Percentiles rank a stretch among this genome's conserved stretches.
Evolutionary conservation across 306 rosid species (phyloP).

Genomic region (Neltuma alba): DNA sequence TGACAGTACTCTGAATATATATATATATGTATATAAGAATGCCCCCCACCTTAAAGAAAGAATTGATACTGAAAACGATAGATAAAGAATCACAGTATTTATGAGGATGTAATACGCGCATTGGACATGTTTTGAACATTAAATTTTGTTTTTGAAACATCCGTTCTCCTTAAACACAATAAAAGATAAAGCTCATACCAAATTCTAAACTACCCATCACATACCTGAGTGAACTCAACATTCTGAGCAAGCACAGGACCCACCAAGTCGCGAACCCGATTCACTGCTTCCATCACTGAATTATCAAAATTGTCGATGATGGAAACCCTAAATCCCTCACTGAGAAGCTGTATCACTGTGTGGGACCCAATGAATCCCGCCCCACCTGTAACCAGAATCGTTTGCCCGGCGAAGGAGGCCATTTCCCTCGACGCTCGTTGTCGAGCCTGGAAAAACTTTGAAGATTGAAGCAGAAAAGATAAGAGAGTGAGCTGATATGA

Average conservation of each 20-base stretch:
- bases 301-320: conserved; percentile 72
- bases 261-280: conserved; percentile 61
- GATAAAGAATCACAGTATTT: background rate
- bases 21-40: background rate
- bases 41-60: background rate
- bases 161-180: background rate
- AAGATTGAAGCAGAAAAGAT: background rate
- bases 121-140: background rate
- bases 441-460: background rate
- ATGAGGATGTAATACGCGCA: background rate
- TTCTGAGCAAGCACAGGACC: conserved; percentile 61
- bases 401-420: conserved; percentile 45
- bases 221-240: conserved; percentile 60
- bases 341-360: conserved; percentile 78
- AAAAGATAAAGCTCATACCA: background rate
- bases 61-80: background rate
- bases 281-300: conserved; percentile 61
- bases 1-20: background rate
- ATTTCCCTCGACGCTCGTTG: conserved; percentile 22
- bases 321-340: conserved; percentile 60
- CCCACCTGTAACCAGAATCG: conserved; percentile 74
- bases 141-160: background rate
- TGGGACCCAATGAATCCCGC: conserved; percentile 84
- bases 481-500: background rate
- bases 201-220: background rate